Percentiles rank a stretch among this genome's conserved stretches.
Evolutionary conservation across 495 filamentous ascomycete species (phyloP).

Genomic region (Hypoxylon trugodes): DNA sequence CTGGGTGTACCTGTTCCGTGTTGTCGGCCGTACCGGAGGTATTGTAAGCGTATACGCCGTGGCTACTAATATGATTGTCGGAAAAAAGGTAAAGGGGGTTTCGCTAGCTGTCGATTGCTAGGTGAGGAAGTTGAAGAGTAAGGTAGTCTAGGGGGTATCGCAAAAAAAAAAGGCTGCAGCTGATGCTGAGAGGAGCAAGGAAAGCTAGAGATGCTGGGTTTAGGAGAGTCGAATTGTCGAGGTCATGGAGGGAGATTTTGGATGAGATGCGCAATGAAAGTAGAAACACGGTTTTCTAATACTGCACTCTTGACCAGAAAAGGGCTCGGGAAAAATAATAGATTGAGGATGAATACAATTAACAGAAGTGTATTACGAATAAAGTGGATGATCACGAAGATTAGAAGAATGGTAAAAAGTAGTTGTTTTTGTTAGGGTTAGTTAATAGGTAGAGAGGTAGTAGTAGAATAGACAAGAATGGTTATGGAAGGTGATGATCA

Average conservation of each 20-base stretch:
- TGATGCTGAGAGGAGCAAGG: slow-evolving; percentile 15
- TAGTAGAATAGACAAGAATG: slow-evolving; percentile 21
- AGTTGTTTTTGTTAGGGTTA: no score
- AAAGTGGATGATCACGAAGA: slow-evolving; percentile 24
- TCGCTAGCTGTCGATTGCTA: slow-evolving; percentile 3
- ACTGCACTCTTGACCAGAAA: slow-evolving; percentile 9
- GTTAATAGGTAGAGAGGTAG: background rate
- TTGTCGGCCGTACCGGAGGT: slow-evolving; percentile 14
- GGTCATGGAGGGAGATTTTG: slow-evolving; percentile 8
- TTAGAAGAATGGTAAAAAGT: slow-evolving; percentile 20
- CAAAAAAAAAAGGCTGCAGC: slow-evolving; percentile 30
- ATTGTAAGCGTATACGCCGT: slow-evolving; percentile 5
- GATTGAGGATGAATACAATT: slow-evolving; percentile 36
- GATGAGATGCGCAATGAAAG: slow-evolving; percentile 18
- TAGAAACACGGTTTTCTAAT: slow-evolving; percentile 19
- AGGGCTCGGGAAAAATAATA: slow-evolving; percentile 1
- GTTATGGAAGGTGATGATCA: slow-evolving; percentile 34
- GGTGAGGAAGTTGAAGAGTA: slow-evolving; percentile 1
- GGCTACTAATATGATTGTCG: slow-evolving; percentile 1
- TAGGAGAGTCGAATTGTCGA: slow-evolving; percentile 20
- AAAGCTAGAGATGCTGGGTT: slow-evolving; percentile 36
- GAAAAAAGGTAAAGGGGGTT: slow-evolving; percentile 5
- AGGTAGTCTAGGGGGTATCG: slow-evolving; percentile 36
- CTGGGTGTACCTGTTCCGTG: background rate
- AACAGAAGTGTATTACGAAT: slow-evolving; percentile 35